Evolutionary conservation across 768 basidiomycete species (phyloP), one percentile per base, ranked within the genome.

Genomic region (Agrocybe pediades): DNA sequence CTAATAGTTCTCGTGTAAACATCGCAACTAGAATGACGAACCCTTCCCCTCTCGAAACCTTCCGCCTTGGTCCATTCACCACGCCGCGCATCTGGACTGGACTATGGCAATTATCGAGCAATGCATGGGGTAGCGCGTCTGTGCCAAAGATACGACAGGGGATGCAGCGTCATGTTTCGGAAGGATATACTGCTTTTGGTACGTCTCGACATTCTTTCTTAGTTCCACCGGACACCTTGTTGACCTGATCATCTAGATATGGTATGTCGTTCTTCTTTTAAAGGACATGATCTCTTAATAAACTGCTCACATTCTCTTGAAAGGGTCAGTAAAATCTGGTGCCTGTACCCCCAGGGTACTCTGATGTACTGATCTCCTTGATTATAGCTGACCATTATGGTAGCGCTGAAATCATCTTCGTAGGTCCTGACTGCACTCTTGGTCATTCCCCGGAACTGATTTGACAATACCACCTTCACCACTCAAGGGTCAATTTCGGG

Each of bases 51-150:
- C 59, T 56, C 41, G 82, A 86, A 67, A 78, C 76, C 0, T 82
- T 83, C 58, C 67, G 64, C 19, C 75, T 88, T 20, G 88, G 87
- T 15, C 79, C 81, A 4, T 78, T 83, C 60, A 62, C 63, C 20
- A 77, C 76, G 17, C 85, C 90, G 29, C 82, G 90, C 50, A 64
- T 92, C 49, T 90, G 87, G 86, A 81, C 79, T 6, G 90, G 90
- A 9, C 78, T 93, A 2, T 93, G 91, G 91, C 92, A 93, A 57
- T 80, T 93, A 30, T 91, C 91, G 9, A 88, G 88, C 64, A 88
- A 86, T 46, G 90, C 90, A 2, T 93, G 91, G 91, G 91, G 92
- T 17, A 87, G 81, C 43, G 87, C 87, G 1, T 76, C 87, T 0
- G 81, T 82, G 1, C 60, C 78, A 25, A 85, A 83, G 62, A 80